Evolutionary conservation across 1,284 basidiomycete species (phyloP), one percentile per base, ranked within the genome.

Genomic region (Rhodotorula glutinis): DNA sequence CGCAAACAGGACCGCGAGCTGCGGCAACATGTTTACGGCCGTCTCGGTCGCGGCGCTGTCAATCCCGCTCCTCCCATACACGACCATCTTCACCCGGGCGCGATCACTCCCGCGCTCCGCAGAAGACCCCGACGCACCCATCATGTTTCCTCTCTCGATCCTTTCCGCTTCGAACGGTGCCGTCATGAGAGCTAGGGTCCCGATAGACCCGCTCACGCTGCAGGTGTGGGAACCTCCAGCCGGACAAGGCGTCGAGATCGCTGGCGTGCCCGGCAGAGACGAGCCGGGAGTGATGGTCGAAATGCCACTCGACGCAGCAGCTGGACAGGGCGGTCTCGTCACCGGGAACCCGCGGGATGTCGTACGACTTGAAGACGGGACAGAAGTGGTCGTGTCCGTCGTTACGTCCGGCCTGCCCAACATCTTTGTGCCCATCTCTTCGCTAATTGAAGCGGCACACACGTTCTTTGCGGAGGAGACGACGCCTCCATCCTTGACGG

Each of bases 11-110:
- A 52, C 56, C 16, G 69, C 70, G 1, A 57, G 54, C 2, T 72
- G 72, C 57, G 72, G 70, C 55, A 72, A 73, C 65, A 68, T 72
- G 65, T 54, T 70, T 11, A 29, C 67, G 2, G 72, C 72, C 4
- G 72, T 58, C 9, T 67, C 70, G 2, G 44, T 66, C 2, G 16
- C 60, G 0, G 53, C 70, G 2, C 2, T 73, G 27, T 33, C 59
- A 1, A 40, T 49, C 0, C 57, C 62, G 23, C 56, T 73, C 44
- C 3, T 72, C 8, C 72, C 72, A 14, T 73, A 71, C 59, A 46
- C 65, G 21, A 67, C 65, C 23, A 43, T 73, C 21, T 73, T 67
- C 49, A 16, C 54, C 53, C 66, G 72, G 10, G 47, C 70, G 0
- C 60, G 62, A 21, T 27, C 51, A 10, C 49, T 27, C 16, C 49